Base-by-base conservation (phyloP, 2,329 filamentous ascomycete genomes). In the Phialophora tarda region DNA sequence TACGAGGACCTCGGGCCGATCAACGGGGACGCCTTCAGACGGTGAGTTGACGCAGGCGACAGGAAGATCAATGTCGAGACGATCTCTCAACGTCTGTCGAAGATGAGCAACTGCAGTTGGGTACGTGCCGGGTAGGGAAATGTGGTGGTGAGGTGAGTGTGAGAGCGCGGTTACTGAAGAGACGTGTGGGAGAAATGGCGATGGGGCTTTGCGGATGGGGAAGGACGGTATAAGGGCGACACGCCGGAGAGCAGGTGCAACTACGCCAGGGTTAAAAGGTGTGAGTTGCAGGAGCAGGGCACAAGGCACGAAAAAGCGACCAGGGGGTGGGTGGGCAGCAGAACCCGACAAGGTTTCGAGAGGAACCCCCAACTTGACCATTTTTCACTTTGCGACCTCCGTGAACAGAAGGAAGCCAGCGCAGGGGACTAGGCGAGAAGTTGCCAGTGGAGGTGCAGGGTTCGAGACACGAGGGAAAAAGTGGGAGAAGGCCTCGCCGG, bases 231-330 rank as follows among this genome's bases (percentile, higher is more conserved):
- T 68, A 66, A 65, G 62, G 64, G 44, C 47, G 62, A 38, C 44
- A 41, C 28, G 48, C 57, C 41, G 44, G 51, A 48, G 41, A 51
- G 55, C 55, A 57, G 60, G 51, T 55, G 55, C 56, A 21, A 38
- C 51, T 51, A 53, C 26, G 41, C 44, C 41, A 58, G 59, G 59
- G 57, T 24, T 23, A 8, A 41, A 48, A 51, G 57, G 53, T 48
- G 48, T 62, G 34, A 62, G 50, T 56, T 62, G 50, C 54, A 67
- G 65, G 34, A 50, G 28, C 34, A 55, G 63, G 64, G 67, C 64
- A 65, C 64, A 63, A 62, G 67, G 58, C 62, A 64, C 56, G 65
- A 64, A 62, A 67, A 67, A 63, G 62, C 50, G 64, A 66, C 53
- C 62, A 65, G 57, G 57, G 64, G 54, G n/a, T n/a, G n/a, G 47